phyloP scores from a whole-genome alignment of 2,329 filamentous ascomycete species.

The Clonostachys chloroleuca region DNA sequence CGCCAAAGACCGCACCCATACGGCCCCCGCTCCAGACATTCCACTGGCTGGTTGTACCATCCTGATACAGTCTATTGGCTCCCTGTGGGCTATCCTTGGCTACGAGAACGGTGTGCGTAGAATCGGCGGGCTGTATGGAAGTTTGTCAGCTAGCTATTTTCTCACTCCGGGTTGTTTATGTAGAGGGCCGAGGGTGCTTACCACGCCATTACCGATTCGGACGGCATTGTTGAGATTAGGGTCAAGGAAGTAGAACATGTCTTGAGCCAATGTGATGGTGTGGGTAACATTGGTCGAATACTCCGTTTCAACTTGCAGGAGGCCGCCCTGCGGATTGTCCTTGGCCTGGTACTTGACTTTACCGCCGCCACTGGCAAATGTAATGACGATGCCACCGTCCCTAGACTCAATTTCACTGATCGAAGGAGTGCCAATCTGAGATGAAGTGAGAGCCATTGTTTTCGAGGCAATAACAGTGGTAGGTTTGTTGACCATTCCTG shows the following conservation, averaged over 20 bases:
- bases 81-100: slow-evolving; percentile 1
- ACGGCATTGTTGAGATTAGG: slow-evolving; percentile 1
- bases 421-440: not conserved
- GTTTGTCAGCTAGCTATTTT: no score
- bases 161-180: no score
- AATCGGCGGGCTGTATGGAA: not conserved
- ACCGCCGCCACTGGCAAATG: not conserved
- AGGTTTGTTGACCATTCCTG: not conserved
- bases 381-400: not conserved
- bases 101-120: not conserved
- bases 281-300: not conserved
- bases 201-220: slow-evolving; percentile 1
- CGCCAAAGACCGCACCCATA: slow-evolving; percentile 2
- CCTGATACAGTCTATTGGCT: slow-evolving; percentile 3
- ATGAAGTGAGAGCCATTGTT: not conserved
- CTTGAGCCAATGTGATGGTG: slow-evolving; percentile 1
- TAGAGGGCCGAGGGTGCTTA: not conserved
- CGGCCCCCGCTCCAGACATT: slow-evolving; percentile 3
- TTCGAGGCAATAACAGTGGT: not conserved
- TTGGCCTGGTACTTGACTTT: slow-evolving; percentile 3
- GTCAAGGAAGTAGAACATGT: slow-evolving; percentile 2
- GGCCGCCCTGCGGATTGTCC: slow-evolving; percentile 1
- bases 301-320: slow-evolving; percentile 1
- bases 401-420: not conserved
- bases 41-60: not conserved